A percentile compares a stretch with the other conserved stretches of the same genome.
Conservation (phyloP, 2,329 filamentous ascomycete species). For the Ophiostoma himal-ulmi region DNA sequence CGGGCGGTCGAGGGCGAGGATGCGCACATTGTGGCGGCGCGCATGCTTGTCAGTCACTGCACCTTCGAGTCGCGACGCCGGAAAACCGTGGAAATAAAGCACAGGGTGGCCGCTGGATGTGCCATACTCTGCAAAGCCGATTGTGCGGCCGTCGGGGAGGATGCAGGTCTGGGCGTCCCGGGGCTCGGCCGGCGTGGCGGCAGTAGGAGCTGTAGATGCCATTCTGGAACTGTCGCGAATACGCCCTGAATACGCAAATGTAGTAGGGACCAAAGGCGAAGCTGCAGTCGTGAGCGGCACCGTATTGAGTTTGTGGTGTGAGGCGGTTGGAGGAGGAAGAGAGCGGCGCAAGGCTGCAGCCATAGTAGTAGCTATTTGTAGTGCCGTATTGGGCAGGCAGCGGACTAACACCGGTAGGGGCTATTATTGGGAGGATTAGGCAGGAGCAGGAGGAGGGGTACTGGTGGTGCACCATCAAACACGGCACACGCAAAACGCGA, state of each 20-base stretch:
- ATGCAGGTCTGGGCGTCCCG: conserved; percentile 30
- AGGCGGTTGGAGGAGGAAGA: background rate
- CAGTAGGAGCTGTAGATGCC: background rate
- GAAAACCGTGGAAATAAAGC: conserved; percentile 41
- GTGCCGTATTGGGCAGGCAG: background rate
- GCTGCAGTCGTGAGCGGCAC: too few species aligned
- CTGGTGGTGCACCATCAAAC: background rate
- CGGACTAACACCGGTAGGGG: background rate
- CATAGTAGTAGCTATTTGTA: background rate
- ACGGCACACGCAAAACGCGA: background rate
- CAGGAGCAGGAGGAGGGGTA: background rate
- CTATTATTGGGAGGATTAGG: background rate
- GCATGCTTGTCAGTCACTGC: conserved; percentile 29
- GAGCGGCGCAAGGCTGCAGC: background rate
- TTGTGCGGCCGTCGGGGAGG: conserved; percentile 37
- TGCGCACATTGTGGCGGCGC: conserved; percentile 29
- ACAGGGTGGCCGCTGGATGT: conserved; percentile 31
- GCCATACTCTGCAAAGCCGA: conserved; percentile 41
- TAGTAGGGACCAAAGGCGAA: background rate
- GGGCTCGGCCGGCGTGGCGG: background rate
- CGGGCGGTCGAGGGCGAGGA: conserved; percentile 39
- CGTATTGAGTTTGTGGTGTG: background rate
- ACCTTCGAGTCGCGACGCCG: conserved; percentile 38
- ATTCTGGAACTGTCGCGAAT: background rate
- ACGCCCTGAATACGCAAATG: background rate